phyloP scores from a whole-genome alignment of 1,284 basidiomycete genomes.

The Ganoderma leucocontextum region DNA sequence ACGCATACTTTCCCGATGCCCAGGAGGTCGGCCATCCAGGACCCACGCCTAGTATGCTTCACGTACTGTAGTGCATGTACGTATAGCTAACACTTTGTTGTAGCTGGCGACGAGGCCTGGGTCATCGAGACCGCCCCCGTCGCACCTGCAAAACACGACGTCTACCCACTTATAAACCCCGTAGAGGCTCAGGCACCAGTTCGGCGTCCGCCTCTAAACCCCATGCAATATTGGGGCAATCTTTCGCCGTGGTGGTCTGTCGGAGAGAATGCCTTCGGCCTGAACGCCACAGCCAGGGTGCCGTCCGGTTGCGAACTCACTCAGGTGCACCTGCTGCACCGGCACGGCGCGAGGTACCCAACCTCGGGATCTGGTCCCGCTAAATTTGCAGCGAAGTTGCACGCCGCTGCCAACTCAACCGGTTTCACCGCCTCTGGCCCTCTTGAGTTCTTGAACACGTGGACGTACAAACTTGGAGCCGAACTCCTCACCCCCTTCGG shows the following conservation, averaged over 20 bases:
- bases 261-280: slow-evolving; percentile 53
- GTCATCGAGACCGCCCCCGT: slow-evolving; percentile 40
- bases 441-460: slow-evolving; percentile 61
- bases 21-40: slow-evolving; percentile 41
- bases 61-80: not conserved
- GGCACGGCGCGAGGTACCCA: slow-evolving; percentile 64
- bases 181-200: slow-evolving; percentile 12
- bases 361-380: slow-evolving; percentile 49
- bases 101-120: slow-evolving; percentile 40
- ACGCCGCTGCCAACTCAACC: slow-evolving; percentile 44
- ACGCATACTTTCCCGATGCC: slow-evolving; percentile 40
- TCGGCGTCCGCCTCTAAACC: slow-evolving; percentile 32
- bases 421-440: slow-evolving; percentile 54
- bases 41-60: slow-evolving; percentile 41
- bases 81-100: not conserved
- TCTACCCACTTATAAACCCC: slow-evolving; percentile 37
- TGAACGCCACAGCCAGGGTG: slow-evolving; percentile 56
- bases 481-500: slow-evolving; percentile 68
- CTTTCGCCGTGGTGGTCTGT: slow-evolving; percentile 68
- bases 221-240: slow-evolving; percentile 56
- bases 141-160: slow-evolving; percentile 34
- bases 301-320: slow-evolving; percentile 59
- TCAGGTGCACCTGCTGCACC: slow-evolving; percentile 63
- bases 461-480: slow-evolving; percentile 62
- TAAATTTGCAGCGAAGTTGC: slow-evolving; percentile 52